These are phyloP conservation scores for Trypethelium eluteriae DNA, from an alignment of 495 filamentous ascomycete genomes.

Conservation along the genomic window DNA sequence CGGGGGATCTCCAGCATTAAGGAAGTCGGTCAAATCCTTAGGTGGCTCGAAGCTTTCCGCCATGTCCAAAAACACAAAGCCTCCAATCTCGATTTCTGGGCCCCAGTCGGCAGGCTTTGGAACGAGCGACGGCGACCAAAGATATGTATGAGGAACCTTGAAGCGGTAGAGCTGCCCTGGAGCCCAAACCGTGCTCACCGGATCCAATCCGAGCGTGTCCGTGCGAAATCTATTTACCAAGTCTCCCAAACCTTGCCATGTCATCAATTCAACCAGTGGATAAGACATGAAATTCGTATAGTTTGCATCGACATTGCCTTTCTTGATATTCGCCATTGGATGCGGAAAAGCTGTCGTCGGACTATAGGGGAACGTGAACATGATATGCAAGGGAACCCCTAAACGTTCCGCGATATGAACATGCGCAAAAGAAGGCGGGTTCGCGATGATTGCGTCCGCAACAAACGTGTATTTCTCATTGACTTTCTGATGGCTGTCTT, in stretches of 20 bases:
- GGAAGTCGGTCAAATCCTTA: slow-evolving; percentile 32
- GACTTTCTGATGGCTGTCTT: slow-evolving; percentile 45
- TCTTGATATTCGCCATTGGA: slow-evolving; percentile 39
- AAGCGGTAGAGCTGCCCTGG: slow-evolving; percentile 36
- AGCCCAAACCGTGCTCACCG: slow-evolving; percentile 34
- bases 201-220: slow-evolving; percentile 33
- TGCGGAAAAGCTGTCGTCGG: slow-evolving; percentile 36
- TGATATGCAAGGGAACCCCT: slow-evolving; percentile 37
- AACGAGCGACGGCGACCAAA: slow-evolving; percentile 35
- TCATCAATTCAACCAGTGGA: slow-evolving; percentile 50
- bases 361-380: slow-evolving; percentile 38
- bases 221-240: slow-evolving; percentile 35
- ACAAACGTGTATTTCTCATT: slow-evolving; percentile 31
- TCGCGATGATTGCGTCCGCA: slow-evolving; percentile 38
- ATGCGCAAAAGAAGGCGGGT: slow-evolving; percentile 36
- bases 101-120: slow-evolving; percentile 39
- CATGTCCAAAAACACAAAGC: slow-evolving; percentile 37
- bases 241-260: slow-evolving; percentile 33
- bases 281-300: slow-evolving; percentile 70
- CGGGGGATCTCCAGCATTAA: slow-evolving; percentile 32
- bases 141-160: slow-evolving; percentile 36
- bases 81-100: slow-evolving; percentile 35
- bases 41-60: slow-evolving; percentile 33
- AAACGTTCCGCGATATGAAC: slow-evolving; percentile 37
- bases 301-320: slow-evolving; percentile 35